These are phyloP conservation scores for Kandelia obovata DNA, from an alignment of 345 rosid genomes.

Conservation along the genomic window DNA sequence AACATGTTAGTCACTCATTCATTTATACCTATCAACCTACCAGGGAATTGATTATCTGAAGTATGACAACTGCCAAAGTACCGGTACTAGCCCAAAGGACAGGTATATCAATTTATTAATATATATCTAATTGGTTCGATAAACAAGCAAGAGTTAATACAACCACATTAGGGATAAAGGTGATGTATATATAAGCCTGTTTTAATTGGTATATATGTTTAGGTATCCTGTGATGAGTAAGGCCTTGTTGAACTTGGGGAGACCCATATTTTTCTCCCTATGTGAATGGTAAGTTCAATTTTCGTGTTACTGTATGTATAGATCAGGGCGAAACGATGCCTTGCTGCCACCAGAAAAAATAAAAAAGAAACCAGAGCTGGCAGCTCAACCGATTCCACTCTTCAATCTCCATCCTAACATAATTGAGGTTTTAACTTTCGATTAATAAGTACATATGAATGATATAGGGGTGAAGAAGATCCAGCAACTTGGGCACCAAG, in stretches of 20 bases:
- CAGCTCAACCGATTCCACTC: neutral
- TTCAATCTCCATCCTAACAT: neutral
- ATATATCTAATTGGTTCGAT: neutral
- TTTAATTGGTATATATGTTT: too few relatives aligned
- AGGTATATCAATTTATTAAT: slow-evolving; percentile 2
- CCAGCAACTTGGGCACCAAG: slow-evolving; percentile 82
- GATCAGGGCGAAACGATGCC: neutral
- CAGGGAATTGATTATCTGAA: slow-evolving; percentile 27
- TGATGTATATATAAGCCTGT: neutral
- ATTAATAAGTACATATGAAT: too few relatives aligned
- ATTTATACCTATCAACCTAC: neutral
- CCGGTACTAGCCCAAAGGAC: slow-evolving; percentile 18
- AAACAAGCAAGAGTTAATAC: neutral
- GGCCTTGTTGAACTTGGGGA: slow-evolving; percentile 71
- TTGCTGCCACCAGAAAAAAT: neutral
- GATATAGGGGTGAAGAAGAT: slow-evolving; percentile 71
- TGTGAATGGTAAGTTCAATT: slow-evolving; percentile 66
- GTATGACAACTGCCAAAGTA: slow-evolving; percentile 22
- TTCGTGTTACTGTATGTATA: too few relatives aligned
- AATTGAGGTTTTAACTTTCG: neutral
- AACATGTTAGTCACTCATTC: neutral
- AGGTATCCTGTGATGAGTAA: slow-evolving; percentile 83
- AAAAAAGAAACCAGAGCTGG: neutral
- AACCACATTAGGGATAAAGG: neutral
- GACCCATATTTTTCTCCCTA: slow-evolving; percentile 72